phyloP scores from a whole-genome alignment of 2,329 filamentous ascomycete genomes.

The Periconia sp. region DNA sequence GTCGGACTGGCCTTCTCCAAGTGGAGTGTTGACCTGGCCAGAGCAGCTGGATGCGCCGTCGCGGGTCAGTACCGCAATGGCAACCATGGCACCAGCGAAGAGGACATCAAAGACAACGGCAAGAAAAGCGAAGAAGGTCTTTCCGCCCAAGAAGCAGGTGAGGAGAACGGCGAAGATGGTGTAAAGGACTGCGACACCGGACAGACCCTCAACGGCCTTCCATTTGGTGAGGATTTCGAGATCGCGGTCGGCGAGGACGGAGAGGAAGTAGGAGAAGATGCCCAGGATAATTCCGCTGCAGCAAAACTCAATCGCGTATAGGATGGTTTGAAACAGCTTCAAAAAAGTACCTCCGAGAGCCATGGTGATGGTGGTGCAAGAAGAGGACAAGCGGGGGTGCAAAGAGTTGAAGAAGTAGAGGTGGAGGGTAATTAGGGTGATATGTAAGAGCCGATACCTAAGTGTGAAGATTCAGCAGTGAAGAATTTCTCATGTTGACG shows the following conservation, averaged over 20 bases:
- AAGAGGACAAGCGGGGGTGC: not conserved
- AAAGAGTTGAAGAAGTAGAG: conserved; percentile 1
- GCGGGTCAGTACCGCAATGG: conserved; percentile 74
- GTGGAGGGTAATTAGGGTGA: not conserved
- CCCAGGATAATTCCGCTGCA: conserved; percentile 73
- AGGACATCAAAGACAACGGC: conserved; percentile 75
- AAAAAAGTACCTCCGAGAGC: conserved; percentile 63
- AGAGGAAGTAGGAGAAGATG: conserved; percentile 80
- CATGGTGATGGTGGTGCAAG: conserved; percentile 47
- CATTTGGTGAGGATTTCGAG: conserved; percentile 64
- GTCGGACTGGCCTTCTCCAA: conserved; percentile 64
- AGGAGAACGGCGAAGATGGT: conserved; percentile 70
- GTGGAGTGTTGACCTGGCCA: conserved; percentile 64
- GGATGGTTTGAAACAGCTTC: conserved; percentile 68
- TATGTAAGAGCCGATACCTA: too few species aligned
- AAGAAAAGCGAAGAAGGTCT: conserved; percentile 70
- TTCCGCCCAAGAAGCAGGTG: conserved; percentile 77
- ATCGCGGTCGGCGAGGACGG: conserved; percentile 67
- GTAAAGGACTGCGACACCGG: conserved; percentile 75
- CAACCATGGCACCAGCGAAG: conserved; percentile 78
- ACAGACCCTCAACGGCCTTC: conserved; percentile 71
- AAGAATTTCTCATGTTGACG: too few species aligned
- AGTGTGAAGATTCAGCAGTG: too few species aligned
- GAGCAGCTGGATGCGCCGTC: conserved; percentile 68
- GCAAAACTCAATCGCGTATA: conserved; percentile 74